Percentiles rank a stretch among this genome's conserved stretches.
phyloP scores from a whole-genome alignment of 2,329 filamentous ascomycete genomes.

The Colletotrichum lindemuthianum region DNA sequence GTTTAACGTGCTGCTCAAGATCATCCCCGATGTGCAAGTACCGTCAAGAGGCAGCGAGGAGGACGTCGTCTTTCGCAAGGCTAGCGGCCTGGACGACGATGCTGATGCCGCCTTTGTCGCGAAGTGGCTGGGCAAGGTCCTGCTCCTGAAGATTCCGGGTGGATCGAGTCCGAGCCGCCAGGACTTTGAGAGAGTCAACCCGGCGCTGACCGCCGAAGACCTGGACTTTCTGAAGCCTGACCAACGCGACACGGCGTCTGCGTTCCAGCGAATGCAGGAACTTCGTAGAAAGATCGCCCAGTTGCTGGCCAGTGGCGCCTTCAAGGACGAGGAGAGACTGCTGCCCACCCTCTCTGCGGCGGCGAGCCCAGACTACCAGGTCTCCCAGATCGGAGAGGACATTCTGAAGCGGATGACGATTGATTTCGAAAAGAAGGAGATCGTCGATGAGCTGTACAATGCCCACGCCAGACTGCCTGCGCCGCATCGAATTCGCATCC shows the following conservation, averaged over 20 bases:
- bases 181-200: conserved; percentile 39
- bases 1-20: conserved; percentile 84
- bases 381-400: conserved; percentile 88
- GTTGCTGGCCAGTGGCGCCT: conserved; percentile 86
- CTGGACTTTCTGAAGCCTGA: conserved; percentile 75
- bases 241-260: conserved; percentile 51
- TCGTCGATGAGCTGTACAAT: conserved; percentile 74
- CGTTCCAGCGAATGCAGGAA: conserved; percentile 53
- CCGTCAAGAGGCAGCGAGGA: conserved; percentile 83
- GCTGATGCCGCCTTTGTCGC: conserved; percentile 81
- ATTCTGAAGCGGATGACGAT: conserved; percentile 83
- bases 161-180: conserved; percentile 38
- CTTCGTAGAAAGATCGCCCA: conserved; percentile 69
- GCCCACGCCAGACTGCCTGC: conserved; percentile 80
- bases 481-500: conserved; percentile 79
- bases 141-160: conserved; percentile 64
- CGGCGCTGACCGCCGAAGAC: conserved; percentile 73
- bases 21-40: conserved; percentile 76
- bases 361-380: conserved; percentile 81
- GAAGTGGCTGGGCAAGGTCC: conserved; percentile 78
- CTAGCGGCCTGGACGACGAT: conserved; percentile 71
- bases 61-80: conserved; percentile 73
- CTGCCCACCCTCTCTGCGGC: conserved; percentile 85
- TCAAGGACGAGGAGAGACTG: conserved; percentile 84
- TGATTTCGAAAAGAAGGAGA: conserved; percentile 73